phyloP scores from a whole-genome alignment of 2,329 filamentous ascomycete genomes.

The Penicillium brevicompactum region DNA sequence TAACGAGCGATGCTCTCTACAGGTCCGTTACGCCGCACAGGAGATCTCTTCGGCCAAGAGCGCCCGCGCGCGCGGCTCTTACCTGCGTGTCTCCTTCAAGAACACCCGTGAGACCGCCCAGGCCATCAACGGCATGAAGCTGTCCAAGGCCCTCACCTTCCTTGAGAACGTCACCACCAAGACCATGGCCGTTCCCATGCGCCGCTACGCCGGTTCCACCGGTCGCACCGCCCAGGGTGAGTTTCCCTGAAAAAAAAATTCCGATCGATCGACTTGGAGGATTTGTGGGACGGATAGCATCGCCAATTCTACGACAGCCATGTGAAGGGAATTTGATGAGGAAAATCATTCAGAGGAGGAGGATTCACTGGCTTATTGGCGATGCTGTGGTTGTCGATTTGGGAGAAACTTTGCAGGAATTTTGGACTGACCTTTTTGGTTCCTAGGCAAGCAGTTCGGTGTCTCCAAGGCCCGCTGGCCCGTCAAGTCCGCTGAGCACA shows the following conservation, averaged over 20 bases:
- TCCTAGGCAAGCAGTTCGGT: conserved; percentile 94
- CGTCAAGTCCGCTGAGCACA: conserved; percentile 98
- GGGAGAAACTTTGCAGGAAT: conserved; percentile 8
- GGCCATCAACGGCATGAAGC: conserved; percentile 99
- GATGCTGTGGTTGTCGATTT: conserved; percentile 8
- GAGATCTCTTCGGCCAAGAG: conserved; percentile 87
- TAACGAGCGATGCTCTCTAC: conserved; percentile 34
- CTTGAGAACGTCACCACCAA: conserved; percentile 98
- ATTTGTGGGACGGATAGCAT: conserved; percentile 7
- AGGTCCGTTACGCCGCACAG: conserved; percentile 96
- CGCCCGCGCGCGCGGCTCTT: conserved; percentile 96
- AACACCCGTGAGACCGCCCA: conserved; percentile 99
- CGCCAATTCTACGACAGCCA: conserved; percentile 9
- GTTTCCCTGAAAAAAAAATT: conserved; percentile 42
- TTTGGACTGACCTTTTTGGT: conserved; percentile 19
- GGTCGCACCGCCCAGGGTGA: conserved; percentile 97
- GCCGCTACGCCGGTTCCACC: conserved; percentile 93
- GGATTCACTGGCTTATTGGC: conserved; percentile 1
- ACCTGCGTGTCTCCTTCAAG: conserved; percentile 99
- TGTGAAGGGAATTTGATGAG: background rate
- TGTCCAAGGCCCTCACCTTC: conserved; percentile 92
- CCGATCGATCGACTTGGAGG: conserved; percentile 15
- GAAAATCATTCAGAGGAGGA: background rate
- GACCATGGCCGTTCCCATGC: conserved; percentile 97
- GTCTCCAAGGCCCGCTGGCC: conserved; percentile 98